A percentile compares a stretch with the other conserved stretches of the same genome.
These are phyloP conservation scores for Butyriboletus appendiculatus DNA, from an alignment of 1,284 basidiomycete species.

Conservation along the genomic window DNA sequence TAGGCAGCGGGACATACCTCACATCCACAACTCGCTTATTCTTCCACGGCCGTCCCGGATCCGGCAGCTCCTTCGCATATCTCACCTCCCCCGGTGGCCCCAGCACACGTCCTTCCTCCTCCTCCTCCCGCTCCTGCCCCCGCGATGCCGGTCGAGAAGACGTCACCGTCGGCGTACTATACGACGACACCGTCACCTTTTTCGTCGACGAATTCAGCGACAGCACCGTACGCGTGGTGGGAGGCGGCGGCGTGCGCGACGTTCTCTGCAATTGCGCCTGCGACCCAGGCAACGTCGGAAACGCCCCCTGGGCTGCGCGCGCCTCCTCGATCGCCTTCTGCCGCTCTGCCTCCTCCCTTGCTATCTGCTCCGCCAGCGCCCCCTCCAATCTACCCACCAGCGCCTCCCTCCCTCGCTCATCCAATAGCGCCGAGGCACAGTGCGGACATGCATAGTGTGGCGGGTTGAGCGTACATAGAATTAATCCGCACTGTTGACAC, in stretches of 20 bases:
- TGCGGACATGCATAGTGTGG: conserved; percentile 60
- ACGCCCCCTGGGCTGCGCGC: conserved; percentile 55
- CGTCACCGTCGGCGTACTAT: conserved; percentile 34
- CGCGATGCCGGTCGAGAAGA: conserved; percentile 40
- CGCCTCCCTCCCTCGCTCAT: conserved; percentile 32
- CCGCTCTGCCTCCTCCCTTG: conserved; percentile 50
- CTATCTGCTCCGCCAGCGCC: conserved; percentile 45
- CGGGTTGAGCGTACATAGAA: conserved; percentile 59
- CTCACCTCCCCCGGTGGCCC: conserved; percentile 43
- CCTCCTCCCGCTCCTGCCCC: conserved; percentile 36
- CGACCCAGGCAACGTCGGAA: conserved; percentile 51
- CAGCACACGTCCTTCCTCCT: conserved; percentile 39
- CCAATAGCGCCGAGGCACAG: conserved; percentile 46
- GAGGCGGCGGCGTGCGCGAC: conserved; percentile 27
- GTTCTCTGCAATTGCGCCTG: conserved; percentile 5
- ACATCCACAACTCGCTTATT: conserved; percentile 40
- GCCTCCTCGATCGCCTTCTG: conserved; percentile 48
- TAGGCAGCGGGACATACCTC: conserved; percentile 41
- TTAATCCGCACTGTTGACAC: conserved; percentile 60
- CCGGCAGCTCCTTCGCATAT: conserved; percentile 32
- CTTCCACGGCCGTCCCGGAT: conserved; percentile 47
- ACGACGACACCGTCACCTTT: conserved; percentile 54
- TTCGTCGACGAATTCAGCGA: conserved; percentile 56
- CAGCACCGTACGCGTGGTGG: conserved; percentile 58
- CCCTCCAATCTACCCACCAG: conserved; percentile 46